Percentiles rank a stretch among this genome's conserved stretches.
Conservation (phyloP, 495 filamentous ascomycete genomes). For the Tuber aestivum region DNA sequence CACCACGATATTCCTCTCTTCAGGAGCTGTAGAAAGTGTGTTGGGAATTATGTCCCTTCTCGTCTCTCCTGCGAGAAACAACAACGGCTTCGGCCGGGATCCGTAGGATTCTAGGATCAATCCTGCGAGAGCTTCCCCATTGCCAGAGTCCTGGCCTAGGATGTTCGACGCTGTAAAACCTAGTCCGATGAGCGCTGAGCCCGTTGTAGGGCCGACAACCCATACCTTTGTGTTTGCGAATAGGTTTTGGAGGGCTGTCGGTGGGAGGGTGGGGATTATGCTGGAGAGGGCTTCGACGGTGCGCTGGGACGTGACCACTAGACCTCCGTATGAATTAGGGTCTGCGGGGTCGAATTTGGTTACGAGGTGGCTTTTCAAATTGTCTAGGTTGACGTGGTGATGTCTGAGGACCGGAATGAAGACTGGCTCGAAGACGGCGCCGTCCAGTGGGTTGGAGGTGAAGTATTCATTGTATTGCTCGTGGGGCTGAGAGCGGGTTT, state of each 20-base stretch:
- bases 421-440: constrained; percentile 53
- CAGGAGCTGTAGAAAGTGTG: constrained; percentile 54
- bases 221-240: constrained; percentile 48
- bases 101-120: constrained; percentile 73
- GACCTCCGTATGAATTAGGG: constrained; percentile 58
- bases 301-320: constrained; percentile 91
- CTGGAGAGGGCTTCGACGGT: constrained; percentile 78
- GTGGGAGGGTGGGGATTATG: constrained; percentile 48
- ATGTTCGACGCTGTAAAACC: constrained; percentile 48
- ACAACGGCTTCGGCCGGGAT: constrained; percentile 50
- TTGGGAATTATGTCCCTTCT: constrained; percentile 81
- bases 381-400: constrained; percentile 52
- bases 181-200: constrained; percentile 49
- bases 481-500: constrained; percentile 70
- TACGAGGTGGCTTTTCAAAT: constrained; percentile 48
- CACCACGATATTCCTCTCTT: constrained; percentile 52
- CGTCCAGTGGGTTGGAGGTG: constrained; percentile 44
- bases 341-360: constrained; percentile 2
- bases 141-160: constrained; percentile 72
- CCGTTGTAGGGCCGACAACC: constrained; percentile 88
- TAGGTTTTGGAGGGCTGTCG: constrained; percentile 15
- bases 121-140: constrained; percentile 67
- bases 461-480: constrained; percentile 80
- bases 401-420: constrained; percentile 87
- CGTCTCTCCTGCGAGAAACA: constrained; percentile 85